Conservation (phyloP, 2,329 filamentous ascomycete genomes). For the Colletotrichum chrysophilum region DNA sequence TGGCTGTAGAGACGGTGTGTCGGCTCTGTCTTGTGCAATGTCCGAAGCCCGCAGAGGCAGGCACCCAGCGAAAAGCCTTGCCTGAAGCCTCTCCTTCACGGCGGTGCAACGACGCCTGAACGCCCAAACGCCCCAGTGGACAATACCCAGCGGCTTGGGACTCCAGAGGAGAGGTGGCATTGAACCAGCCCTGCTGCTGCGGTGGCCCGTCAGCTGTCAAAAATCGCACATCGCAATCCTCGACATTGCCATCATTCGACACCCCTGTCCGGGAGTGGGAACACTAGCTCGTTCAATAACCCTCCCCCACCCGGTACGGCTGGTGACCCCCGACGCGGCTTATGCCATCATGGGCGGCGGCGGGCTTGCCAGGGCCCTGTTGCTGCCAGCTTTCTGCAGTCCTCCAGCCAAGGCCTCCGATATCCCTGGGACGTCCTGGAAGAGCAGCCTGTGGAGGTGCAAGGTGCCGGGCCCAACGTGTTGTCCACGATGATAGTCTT, state of each 20-base stretch:
- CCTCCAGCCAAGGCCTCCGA: background rate
- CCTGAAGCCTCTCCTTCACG: background rate
- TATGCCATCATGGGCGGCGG: background rate
- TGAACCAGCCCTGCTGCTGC: background rate
- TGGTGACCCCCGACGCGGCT: background rate
- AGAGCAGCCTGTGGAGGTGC: background rate
- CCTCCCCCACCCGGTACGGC: background rate
- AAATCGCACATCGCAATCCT: slow-evolving; percentile 9
- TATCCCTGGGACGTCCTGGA: background rate
- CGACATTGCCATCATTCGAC: background rate
- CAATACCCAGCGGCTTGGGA: background rate
- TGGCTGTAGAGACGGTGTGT: background rate
- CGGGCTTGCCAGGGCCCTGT: background rate
- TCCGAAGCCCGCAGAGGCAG: background rate
- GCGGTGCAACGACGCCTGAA: background rate
- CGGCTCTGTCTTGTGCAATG: background rate
- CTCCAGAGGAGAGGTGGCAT: background rate
- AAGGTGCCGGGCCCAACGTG: background rate
- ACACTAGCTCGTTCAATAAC: background rate
- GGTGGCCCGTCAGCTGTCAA: background rate
- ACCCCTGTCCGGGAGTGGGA: slow-evolving; percentile 5
- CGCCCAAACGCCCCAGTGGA: background rate
- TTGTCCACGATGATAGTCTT: background rate
- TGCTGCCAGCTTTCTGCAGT: background rate
- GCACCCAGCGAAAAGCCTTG: background rate